Evolutionary conservation across 495 filamentous ascomycete species (phyloP).

Genomic region (Cenococcum geophilum): DNA sequence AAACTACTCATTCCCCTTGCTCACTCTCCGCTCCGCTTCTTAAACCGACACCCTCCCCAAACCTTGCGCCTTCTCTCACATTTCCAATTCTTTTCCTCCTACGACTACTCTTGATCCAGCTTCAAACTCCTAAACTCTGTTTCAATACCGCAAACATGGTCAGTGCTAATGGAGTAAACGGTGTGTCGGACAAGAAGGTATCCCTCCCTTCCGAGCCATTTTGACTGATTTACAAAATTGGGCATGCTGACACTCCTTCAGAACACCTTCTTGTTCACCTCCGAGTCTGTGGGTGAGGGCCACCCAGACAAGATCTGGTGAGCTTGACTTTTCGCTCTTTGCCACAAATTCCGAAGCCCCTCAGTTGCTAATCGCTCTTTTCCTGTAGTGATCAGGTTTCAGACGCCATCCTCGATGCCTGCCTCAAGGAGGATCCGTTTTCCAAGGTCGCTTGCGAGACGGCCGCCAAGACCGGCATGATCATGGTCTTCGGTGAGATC

Average conservation of each 20-base stretch:
- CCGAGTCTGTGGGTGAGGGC: slow-evolving; percentile 96
- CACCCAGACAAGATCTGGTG: slow-evolving; percentile 96
- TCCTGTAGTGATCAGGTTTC: slow-evolving; percentile 80
- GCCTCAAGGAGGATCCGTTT: slow-evolving; percentile 83
- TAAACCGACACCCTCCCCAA: too few relatives aligned
- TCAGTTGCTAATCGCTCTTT: not conserved
- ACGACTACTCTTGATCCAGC: not conserved
- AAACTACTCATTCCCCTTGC: too few relatives aligned
- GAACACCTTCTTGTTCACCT: slow-evolving; percentile 96
- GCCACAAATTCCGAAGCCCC: not conserved
- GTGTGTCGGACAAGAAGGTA: slow-evolving; percentile 45
- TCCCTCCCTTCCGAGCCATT: not conserved
- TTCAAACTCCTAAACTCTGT: slow-evolving; percentile 21
- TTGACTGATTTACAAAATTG: not conserved
- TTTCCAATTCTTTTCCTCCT: not conserved
- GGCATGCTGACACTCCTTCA: slow-evolving; percentile 18
- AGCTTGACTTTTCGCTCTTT: slow-evolving; percentile 30
- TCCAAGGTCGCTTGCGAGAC: slow-evolving; percentile 99
- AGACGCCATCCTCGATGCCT: slow-evolving; percentile 97
- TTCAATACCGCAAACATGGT: slow-evolving; percentile 50
- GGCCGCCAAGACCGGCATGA: slow-evolving; percentile 97
- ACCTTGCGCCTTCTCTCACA: too few relatives aligned
- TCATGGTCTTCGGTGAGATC: slow-evolving; percentile 99
- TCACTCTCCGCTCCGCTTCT: too few relatives aligned
- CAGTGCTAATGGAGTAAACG: slow-evolving; percentile 49